Conservation (phyloP, 179 eudicot species). For the Camellia oleifera region DNA sequence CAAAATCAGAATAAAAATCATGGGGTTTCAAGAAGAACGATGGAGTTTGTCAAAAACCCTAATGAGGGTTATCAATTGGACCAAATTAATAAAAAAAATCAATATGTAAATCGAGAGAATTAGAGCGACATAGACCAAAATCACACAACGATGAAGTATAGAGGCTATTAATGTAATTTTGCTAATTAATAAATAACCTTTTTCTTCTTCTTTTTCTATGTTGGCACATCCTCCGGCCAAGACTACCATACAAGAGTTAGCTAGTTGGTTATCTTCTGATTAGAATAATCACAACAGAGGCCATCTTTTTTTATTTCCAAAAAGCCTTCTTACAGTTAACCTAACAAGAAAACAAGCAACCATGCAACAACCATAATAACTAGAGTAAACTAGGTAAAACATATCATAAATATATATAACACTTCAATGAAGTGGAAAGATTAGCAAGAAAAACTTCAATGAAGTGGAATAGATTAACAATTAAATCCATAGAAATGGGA, state of each 20-base stretch:
- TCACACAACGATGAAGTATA: too few relatives aligned
- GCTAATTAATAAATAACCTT: too few relatives aligned
- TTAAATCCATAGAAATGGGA: neutral
- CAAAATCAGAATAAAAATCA: too few relatives aligned
- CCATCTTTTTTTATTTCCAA: neutral
- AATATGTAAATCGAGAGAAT: too few relatives aligned
- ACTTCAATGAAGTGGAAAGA: neutral
- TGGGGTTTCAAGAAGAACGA: too few relatives aligned
- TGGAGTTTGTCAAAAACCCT: too few relatives aligned
- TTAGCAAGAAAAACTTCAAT: too few relatives aligned
- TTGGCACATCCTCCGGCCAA: neutral
- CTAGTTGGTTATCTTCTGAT: neutral
- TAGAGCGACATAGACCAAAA: too few relatives aligned
- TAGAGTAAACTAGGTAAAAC: neutral
- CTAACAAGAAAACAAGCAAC: neutral
- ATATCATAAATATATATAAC: neutral
- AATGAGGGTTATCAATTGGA: too few relatives aligned
- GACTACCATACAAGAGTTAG: neutral
- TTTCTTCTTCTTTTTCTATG: too few relatives aligned
- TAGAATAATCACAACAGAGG: neutral
- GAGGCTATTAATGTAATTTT: too few relatives aligned
- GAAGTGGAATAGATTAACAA: neutral
- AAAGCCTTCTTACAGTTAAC: neutral
- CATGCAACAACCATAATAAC: neutral
- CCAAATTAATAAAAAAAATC: too few relatives aligned